Evolutionary conservation across 2,329 filamentous ascomycete species (phyloP), one percentile per base, ranked within the genome.

Genomic region (Penicillium hordei): DNA sequence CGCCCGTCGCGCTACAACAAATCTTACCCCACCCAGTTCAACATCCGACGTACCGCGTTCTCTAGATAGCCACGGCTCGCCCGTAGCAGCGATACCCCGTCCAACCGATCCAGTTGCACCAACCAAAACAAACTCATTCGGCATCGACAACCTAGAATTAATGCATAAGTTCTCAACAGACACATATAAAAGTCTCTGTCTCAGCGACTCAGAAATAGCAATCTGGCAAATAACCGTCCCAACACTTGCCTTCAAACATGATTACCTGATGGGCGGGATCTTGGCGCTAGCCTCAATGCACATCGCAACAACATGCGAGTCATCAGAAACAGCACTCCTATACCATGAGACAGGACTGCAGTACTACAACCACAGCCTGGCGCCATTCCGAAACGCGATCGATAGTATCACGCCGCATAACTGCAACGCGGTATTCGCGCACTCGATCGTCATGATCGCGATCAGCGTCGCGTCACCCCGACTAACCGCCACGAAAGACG

Each of bases 141-240:
- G 43, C 31, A 58, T 69, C 21, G 65, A 65, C 10, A 78, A 81
- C 50, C 72, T 82, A 3, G 79, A 81, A 60, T 63, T 82, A 43
- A 80, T 82, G 77, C 79, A 81, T 57, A 75, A 77, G 36, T 82
- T 79, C 73, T 72, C 78, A 0, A 78, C 75, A 0, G 70, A 69
- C 12, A 81, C 78, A 0, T 81, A 75, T 64, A 67, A 71, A 23
- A 75, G 73, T 39, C 72, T 79, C 23, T 72, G 63, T 42, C 59
- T 64, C 8, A 64, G 65, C 25, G 60, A 63, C 6, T 62, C 63
- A 3, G 65, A 71, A 15, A 62, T 62, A 25, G 52, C 61, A 19
- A 65, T 68, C 1, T 76, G 74, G 73, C 70, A 73, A 55, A 67
- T 68, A 25, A 56, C 65, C 5, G 60, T 76, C 7, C 75, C 75